Base-by-base conservation (phyloP, 148 eudicot genomes). In the Amaranthus cruentus region DNA sequence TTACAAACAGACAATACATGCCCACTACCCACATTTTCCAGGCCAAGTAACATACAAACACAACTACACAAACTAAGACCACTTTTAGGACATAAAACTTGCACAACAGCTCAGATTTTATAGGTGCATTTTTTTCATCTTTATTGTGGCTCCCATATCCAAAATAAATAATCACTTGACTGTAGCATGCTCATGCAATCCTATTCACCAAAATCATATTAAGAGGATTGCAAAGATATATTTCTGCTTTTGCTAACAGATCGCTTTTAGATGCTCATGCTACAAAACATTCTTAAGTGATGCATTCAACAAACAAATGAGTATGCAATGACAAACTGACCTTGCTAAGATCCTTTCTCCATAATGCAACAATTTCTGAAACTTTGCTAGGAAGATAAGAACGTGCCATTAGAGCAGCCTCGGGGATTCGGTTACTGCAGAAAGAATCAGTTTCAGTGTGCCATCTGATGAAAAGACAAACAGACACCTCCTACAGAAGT, bases 341-440 rank as follows among this genome's bases (percentile, higher is more conserved):
- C 98, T 94, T 91, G 74, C 81, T 84, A 46, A 94, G 90, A 83
- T 94, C 98, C 75, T 89, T 91, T 84, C 93, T 89, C 98, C 98
- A 94, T 66, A 89, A 75, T 57, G 87, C 87, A 73, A 94, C 97
- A 71, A 94, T 87, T 83, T 94, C 90, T 47, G 98, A 86, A 69
- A 91, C 97, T 84, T 88, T 94, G 85, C 98, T 94, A 48, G 98
- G 98, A 72, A 94, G 93, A 81, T 91, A 91, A 71, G 98, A 94
- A 65, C 97, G 85, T 47, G 96, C 98, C 97, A 94, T 88, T 76
- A 94, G 75, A 84, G 97, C 97, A 82, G 97, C 98, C 78, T 94
- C 97, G 56, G 96, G 98, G 76, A 94, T 89, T 78, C 98, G 93
- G 73, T 94, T 94, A 86, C 96, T 93, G 92, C 80, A 85, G 76